These are phyloP conservation scores for Inga oerstediana DNA, from an alignment of 306 rosid genomes.

Conservation along the genomic window DNA sequence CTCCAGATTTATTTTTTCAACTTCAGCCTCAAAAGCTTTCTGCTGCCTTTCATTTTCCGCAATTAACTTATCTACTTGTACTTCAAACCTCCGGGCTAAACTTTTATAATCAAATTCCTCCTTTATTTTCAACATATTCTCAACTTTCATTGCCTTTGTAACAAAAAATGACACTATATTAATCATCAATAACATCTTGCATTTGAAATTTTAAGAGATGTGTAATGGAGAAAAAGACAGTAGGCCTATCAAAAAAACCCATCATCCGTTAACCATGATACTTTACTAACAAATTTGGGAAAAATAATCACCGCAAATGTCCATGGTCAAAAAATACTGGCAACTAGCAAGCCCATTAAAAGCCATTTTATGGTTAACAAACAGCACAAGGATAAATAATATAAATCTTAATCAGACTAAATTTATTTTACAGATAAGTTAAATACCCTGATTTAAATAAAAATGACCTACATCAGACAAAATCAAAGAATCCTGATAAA, in stretches of 20 bases:
- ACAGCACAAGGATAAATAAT: background rate
- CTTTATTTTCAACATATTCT: conserved; percentile 93
- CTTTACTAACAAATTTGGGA: conserved; percentile 4
- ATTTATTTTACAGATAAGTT: background rate
- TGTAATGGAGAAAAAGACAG: conserved; percentile 4
- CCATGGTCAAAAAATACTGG: conserved; percentile 23
- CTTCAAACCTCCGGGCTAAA: conserved; percentile 85
- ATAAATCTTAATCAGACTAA: background rate
- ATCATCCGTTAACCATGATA: background rate
- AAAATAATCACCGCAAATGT: background rate
- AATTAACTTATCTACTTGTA: conserved; percentile 87
- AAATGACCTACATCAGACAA: background rate
- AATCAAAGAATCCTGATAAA: background rate
- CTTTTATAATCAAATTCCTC: conserved; percentile 99
- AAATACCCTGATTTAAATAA: background rate
- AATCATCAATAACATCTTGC: conserved; percentile 6
- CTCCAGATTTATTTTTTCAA: conserved; percentile 74
- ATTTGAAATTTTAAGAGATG: conserved; percentile 21
- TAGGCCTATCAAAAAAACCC: conserved; percentile 2
- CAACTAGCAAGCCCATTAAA: background rate
- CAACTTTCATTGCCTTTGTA: conserved; percentile 94
- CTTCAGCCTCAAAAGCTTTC: conserved; percentile 79
- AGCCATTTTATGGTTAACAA: background rate
- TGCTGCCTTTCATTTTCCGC: conserved; percentile 94
- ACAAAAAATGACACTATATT: conserved; percentile 33